Percentiles rank a stretch among this genome's conserved stretches.
Conservation (phyloP, 768 basidiomycete genomes). For the Clitopilus hobsonii region DNA sequence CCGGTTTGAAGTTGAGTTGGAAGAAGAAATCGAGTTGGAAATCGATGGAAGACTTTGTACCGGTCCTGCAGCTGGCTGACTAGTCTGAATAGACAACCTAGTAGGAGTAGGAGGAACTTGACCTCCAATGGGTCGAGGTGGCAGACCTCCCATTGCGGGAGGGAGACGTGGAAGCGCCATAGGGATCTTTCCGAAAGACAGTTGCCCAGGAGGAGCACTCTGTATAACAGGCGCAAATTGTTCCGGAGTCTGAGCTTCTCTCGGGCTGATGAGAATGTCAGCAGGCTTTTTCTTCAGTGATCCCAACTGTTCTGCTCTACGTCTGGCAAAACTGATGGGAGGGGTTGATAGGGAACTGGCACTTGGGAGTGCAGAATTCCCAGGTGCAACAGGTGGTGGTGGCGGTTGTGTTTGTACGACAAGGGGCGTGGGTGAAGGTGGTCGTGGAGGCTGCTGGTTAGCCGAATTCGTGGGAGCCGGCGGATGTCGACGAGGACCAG, state of each 20-base stretch:
- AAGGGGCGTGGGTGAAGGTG: slow-evolving; percentile 27
- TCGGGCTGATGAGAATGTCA: slow-evolving; percentile 73
- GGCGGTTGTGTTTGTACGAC: slow-evolving; percentile 16
- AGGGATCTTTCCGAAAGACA: slow-evolving; percentile 38
- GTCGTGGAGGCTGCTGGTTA: slow-evolving; percentile 20
- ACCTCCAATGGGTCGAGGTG: slow-evolving; percentile 43
- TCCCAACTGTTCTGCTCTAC: slow-evolving; percentile 64
- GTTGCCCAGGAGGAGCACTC: slow-evolving; percentile 64
- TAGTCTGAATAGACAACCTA: slow-evolving; percentile 46
- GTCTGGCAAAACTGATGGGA: slow-evolving; percentile 73
- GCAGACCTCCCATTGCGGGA: slow-evolving; percentile 39
- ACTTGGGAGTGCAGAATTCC: slow-evolving; percentile 11
- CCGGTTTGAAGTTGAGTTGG: background rate
- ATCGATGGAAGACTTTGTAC: slow-evolving; percentile 14
- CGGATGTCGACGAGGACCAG: slow-evolving; percentile 22
- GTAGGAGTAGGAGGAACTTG: slow-evolving; percentile 75
- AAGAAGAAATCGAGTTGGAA: slow-evolving; percentile 18
- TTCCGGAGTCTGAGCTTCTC: slow-evolving; percentile 48
- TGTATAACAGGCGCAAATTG: slow-evolving; percentile 66
- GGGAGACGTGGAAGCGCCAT: slow-evolving; percentile 71
- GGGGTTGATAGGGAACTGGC: slow-evolving; percentile 57
- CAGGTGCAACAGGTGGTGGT: slow-evolving; percentile 20
- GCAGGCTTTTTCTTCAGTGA: slow-evolving; percentile 65
- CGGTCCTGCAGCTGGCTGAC: slow-evolving; percentile 10
- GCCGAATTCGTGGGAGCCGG: slow-evolving; percentile 13